phyloP scores from a whole-genome alignment of 2,329 filamentous ascomycete species.

The Exophiala oligosperma region DNA sequence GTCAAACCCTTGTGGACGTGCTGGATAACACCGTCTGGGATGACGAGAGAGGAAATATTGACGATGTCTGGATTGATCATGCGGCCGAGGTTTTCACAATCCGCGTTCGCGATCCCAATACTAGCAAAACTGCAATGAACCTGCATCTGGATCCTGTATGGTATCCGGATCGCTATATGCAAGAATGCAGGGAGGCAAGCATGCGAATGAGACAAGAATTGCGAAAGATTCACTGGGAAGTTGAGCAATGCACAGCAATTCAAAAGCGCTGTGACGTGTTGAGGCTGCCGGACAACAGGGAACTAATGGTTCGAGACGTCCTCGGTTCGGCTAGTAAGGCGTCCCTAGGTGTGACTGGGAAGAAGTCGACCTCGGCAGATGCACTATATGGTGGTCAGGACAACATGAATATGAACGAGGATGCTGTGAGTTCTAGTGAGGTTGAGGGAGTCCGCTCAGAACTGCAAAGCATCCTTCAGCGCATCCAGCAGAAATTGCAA shows the following conservation, averaged over 20 bases:
- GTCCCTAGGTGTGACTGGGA: conserved; percentile 32
- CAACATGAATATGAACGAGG: conserved; percentile 5
- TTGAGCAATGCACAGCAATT: conserved; percentile 20
- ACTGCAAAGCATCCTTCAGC: conserved; percentile 38
- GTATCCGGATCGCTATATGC: conserved; percentile 62
- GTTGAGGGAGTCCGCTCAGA: conserved; percentile 35
- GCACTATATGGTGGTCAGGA: conserved; percentile 5
- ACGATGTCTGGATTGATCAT: conserved; percentile 49
- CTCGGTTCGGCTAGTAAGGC: conserved; percentile 33
- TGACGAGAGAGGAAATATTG: conserved; percentile 40
- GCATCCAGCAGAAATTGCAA: conserved; percentile 44
- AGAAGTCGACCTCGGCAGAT: conserved; percentile 6
- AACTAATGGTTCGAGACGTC: conserved; percentile 24
- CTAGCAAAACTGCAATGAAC: conserved; percentile 37
- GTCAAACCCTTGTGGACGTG: conserved; percentile 54
- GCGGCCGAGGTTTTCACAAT: conserved; percentile 59
- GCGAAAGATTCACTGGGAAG: conserved; percentile 29
- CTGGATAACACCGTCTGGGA: conserved; percentile 54
- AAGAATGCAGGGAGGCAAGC: conserved; percentile 49
- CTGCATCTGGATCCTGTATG: conserved; percentile 55
- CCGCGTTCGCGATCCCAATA: conserved; percentile 40
- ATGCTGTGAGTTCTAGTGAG: conserved; percentile 9
- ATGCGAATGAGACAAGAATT: conserved; percentile 46
- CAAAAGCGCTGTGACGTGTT: conserved; percentile 24
- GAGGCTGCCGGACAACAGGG: conserved; percentile 17